A percentile compares a stretch with the other conserved stretches of the same genome.
phyloP scores from a whole-genome alignment of 1,139 yeast species.

The Yamadazyma oceani region DNA sequence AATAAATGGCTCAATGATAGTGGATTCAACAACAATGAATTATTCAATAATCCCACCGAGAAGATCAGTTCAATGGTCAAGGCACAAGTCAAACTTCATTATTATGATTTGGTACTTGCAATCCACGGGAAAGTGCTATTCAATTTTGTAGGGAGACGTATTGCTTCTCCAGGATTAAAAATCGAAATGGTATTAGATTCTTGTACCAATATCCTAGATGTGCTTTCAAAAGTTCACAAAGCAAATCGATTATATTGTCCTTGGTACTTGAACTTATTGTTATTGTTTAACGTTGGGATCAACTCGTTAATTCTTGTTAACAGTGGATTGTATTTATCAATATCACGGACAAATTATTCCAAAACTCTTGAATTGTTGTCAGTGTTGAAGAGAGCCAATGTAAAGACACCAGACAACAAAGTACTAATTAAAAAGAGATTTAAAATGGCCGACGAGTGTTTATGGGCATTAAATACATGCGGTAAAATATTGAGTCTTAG shows the following conservation, averaged over 20 bases:
- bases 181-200: constrained; percentile 35
- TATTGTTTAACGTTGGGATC: constrained; percentile 49
- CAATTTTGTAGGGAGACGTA: constrained; percentile 34
- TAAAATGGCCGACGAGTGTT: constrained; percentile 61
- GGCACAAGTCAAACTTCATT: constrained; percentile 42
- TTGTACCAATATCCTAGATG: constrained; percentile 35
- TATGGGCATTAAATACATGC: constrained; percentile 62
- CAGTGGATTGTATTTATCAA: constrained; percentile 33
- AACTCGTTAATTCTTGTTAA: constrained; percentile 46
- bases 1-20: constrained; percentile 36
- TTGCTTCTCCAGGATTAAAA: constrained; percentile 33
- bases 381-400: constrained; percentile 30
- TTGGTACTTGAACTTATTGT: constrained; percentile 53
- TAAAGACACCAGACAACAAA: constrained; percentile 32
- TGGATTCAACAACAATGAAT: constrained; percentile 36
- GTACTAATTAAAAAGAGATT: constrained; percentile 43
- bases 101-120: constrained; percentile 38
- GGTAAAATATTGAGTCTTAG: constrained; percentile 52
- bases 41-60: constrained; percentile 22
- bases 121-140: constrained; percentile 40
- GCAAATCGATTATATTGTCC: constrained; percentile 44
- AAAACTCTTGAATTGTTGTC: constrained; percentile 28
- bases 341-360: constrained; percentile 27
- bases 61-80: constrained; percentile 26
- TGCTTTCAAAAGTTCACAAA: constrained; percentile 34